phyloP scores from a whole-genome alignment of 1,284 basidiomycete species.

The Trametes pubescens region DNA sequence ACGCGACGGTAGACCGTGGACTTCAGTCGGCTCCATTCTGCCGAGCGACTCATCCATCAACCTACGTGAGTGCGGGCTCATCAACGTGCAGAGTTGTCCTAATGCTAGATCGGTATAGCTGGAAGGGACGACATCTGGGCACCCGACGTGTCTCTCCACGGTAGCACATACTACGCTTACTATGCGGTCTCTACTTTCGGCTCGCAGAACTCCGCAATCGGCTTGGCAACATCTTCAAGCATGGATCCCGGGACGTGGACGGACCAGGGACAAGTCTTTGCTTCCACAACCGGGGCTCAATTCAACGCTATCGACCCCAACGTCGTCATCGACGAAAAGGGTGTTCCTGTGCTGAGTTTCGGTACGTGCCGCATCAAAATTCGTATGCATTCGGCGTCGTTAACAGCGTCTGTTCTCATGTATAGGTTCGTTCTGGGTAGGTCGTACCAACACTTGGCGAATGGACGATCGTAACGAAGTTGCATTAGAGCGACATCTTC shows the following conservation, averaged over 20 bases:
- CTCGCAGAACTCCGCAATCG: conserved; percentile 46
- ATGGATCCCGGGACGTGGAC: conserved; percentile 48
- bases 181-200: conserved; percentile 46
- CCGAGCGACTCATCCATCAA: conserved; percentile 28
- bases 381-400: not conserved
- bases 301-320: conserved; percentile 44
- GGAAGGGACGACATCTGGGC: conserved; percentile 36
- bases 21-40: conserved; percentile 33
- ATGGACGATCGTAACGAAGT: not conserved
- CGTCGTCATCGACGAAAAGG: conserved; percentile 25
- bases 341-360: conserved; percentile 23
- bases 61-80: conserved; percentile 14
- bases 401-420: not conserved
- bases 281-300: conserved; percentile 38
- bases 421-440: conserved; percentile 33
- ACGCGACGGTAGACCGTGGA: conserved; percentile 27
- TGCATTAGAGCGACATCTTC: conserved; percentile 24
- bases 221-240: conserved; percentile 44
- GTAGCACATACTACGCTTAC: conserved; percentile 40
- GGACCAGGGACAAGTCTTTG: conserved; percentile 45
- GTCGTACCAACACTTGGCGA: not conserved
- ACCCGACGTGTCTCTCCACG: conserved; percentile 34
- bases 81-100: not conserved
- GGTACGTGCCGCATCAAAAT: conserved; percentile 6
- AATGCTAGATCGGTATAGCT: conserved; percentile 8